Percentiles rank a stretch among this genome's conserved stretches.
Evolutionary conservation across 495 filamentous ascomycete genomes (phyloP).

Genomic region (Tuber aestivum): DNA sequence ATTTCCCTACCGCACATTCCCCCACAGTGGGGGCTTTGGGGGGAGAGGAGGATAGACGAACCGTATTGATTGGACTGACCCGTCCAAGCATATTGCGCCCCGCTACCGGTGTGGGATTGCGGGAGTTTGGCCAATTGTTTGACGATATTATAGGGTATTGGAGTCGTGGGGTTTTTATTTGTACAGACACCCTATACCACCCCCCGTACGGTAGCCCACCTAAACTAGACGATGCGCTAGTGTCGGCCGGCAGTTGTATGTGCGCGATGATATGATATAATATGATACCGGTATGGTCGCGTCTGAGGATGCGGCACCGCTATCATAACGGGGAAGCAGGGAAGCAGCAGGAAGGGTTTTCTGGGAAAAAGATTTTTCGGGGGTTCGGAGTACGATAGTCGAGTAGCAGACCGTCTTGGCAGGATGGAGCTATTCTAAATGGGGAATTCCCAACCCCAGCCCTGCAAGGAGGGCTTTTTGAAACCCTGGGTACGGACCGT

Average conservation of each 20-base stretch:
- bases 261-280: background rate
- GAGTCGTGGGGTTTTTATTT: background rate
- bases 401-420: background rate
- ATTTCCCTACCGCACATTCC: background rate
- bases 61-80: background rate
- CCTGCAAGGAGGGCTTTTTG: background rate
- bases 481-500: too few species aligned
- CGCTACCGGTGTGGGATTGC: background rate
- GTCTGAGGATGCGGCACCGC: background rate
- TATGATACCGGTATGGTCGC: background rate
- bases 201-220: background rate
- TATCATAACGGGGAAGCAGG: background rate
- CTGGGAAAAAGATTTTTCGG: background rate
- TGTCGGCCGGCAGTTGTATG: background rate
- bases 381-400: background rate
- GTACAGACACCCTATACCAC: background rate
- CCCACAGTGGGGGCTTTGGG: background rate
- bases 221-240: background rate
- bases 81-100: background rate
- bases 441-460: background rate
- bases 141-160: background rate
- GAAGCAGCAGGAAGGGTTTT: background rate
- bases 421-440: background rate
- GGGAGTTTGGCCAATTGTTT: background rate
- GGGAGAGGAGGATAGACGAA: background rate